Base-by-base conservation (phyloP, 441 rosid genomes). In the Manihot esculenta region DNA sequence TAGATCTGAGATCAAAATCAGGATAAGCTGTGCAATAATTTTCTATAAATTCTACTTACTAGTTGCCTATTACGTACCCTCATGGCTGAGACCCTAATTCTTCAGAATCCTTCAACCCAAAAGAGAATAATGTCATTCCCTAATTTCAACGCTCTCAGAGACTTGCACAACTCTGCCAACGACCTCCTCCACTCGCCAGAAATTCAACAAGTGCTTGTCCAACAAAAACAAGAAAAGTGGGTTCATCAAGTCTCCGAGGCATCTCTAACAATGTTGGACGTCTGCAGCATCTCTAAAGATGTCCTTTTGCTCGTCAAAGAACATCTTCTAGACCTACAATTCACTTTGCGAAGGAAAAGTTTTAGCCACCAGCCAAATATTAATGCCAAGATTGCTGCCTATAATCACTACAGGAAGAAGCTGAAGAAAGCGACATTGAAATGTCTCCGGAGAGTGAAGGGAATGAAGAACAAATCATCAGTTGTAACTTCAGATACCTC, bases 161-260 rank as follows among this genome's bases (percentile, higher is more conserved):
- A 88, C 76, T 68, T 89, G 63, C 97, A 92, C 73, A 84, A 84
- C 78, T 85, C 84, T 1, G 89, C 88, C 13, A 87, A 89, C 49
- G 83, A 81, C 67, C 88, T 87, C 64, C 94, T 87, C 60, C 86
- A 78, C 69, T 92, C 92, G n/a, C 84, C 86, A 6, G 62, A 62
- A 45, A 76, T 84, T 63, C 81, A 82, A 74, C 81, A 76, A 61
- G 83, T 88, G 14, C 71, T 87, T 12, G 71, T 78, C 58, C 71
- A 72, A 72, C 81, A 67, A 10, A 71, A 84, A 41, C 87, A 84
- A 30, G 86, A 82, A 61, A 87, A 79, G 75, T 87, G 89, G 87
- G 79, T 83, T 8, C 77, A 84, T 41, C 78, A 84, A 72, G 89
- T 83, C 56, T 84, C 91, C 0, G 96, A 89, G 53, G 81, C 89